Evolutionary conservation across 2,329 filamentous ascomycete species (phyloP).

Genomic region (Calonectria crousiana): DNA sequence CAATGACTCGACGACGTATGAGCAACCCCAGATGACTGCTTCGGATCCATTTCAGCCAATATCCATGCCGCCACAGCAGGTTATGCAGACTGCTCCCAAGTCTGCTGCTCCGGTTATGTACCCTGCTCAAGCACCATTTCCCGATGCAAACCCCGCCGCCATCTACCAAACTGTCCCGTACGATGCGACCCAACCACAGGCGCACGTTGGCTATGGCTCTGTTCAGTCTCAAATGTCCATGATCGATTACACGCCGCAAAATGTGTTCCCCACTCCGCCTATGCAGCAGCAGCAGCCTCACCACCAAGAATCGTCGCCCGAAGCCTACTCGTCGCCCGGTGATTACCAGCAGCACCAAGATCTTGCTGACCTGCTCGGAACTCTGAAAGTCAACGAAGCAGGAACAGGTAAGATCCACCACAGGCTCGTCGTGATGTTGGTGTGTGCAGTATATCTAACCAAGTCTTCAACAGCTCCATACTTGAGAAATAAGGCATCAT

Average conservation of each 20-base stretch:
- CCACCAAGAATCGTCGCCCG: slow-evolving; percentile 53
- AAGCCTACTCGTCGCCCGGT: slow-evolving; percentile 67
- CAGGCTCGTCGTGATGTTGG: slow-evolving; percentile 23
- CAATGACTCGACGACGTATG: slow-evolving; percentile 50
- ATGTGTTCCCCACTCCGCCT: slow-evolving; percentile 67
- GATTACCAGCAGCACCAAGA: slow-evolving; percentile 77
- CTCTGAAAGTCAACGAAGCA: slow-evolving; percentile 87
- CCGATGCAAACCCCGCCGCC: slow-evolving; percentile 54
- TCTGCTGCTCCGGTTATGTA: slow-evolving; percentile 58
- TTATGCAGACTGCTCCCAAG: slow-evolving; percentile 58
- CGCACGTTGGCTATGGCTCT: slow-evolving; percentile 65
- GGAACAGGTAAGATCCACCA: slow-evolving; percentile 78
- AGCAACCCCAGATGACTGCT: slow-evolving; percentile 48
- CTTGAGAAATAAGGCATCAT: slow-evolving; percentile 73
- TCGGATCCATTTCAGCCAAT: slow-evolving; percentile 61
- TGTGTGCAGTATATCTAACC: slow-evolving; percentile 24
- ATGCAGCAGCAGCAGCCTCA: slow-evolving; percentile 46
- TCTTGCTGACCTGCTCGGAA: slow-evolving; percentile 84
- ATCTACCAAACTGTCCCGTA: slow-evolving; percentile 64
- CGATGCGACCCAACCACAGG: slow-evolving; percentile 58
- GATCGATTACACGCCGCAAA: slow-evolving; percentile 64
- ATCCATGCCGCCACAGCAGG: slow-evolving; percentile 62
- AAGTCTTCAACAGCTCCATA: slow-evolving; percentile 75
- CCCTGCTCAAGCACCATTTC: slow-evolving; percentile 62
- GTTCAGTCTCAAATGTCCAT: slow-evolving; percentile 62